Base-by-base conservation (phyloP, 345 rosid genomes). In the Eucalyptus regnans region DNA sequence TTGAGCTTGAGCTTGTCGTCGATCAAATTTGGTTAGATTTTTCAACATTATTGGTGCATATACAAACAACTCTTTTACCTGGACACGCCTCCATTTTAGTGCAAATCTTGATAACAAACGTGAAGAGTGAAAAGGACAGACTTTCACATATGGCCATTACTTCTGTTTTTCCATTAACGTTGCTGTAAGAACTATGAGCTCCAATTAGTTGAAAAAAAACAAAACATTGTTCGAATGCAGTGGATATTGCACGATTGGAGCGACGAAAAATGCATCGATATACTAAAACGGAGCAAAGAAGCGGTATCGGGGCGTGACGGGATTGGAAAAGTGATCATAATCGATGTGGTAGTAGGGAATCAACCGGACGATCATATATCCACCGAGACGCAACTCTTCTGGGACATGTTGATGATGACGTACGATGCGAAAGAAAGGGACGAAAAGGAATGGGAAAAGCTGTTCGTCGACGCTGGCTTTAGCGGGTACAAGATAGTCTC, bases 381-480 rank as follows among this genome's bases (percentile, higher is more conserved):
- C 5, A 48, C 12, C 8, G 89, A 90, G 43, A 90, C 91, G 2
- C 90, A 68, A 27, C 79, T 90, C 50, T 83, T 90, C 9, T 87
- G 85, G n/a, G 94, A 91, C 60, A 25, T 93, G 81, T 1, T 23
- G 16, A 89, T 90, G 91, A 81, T 91, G 93, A 0, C 3, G 7
- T 9, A 58, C 4, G n/a, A n/a, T 10, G 94, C 91, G 8, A 79
- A 27, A 18, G 91, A 91, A 60, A 90, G 93, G 33, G 86, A 8
- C 6, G 91, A 92, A 17, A n/a, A 90, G 33, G 92, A 93, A 12
- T 92, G 91, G 93, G 90, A 89, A 22, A 88, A 90, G 18, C 88
- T 93, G 43, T 91, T 93, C 56, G 41, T 41, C 17, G 87, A 48
- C 54, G 92, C 93, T 46, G 93, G 93, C 12, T 93, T 89, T 13